Evolutionary conservation across 2,329 filamentous ascomycete species (phyloP).

Genomic region (Venturia carpophila): DNA sequence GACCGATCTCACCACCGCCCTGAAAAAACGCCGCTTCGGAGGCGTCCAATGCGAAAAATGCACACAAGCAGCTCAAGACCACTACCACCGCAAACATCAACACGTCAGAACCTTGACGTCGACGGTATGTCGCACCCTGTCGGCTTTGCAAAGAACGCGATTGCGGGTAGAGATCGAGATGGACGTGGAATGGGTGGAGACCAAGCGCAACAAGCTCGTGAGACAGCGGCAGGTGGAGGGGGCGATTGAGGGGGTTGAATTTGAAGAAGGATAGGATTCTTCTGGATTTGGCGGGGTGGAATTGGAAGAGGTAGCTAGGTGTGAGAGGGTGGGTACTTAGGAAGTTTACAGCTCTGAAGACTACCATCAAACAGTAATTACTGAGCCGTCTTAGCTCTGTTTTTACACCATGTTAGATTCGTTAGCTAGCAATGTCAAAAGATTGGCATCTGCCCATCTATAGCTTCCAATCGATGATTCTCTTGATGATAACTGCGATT

Average conservation of each 20-base stretch:
- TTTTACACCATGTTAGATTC: too few relatives aligned
- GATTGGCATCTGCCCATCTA: too few relatives aligned
- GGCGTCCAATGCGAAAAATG: neutral
- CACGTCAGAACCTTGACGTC: neutral
- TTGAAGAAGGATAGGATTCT: neutral
- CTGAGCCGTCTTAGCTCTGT: too few relatives aligned
- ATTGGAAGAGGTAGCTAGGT: neutral
- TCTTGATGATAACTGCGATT: too few relatives aligned
- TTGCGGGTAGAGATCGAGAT: neutral
- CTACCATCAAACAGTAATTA: neutral
- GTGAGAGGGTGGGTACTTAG: neutral
- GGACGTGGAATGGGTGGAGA: neutral
- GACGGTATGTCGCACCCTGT: neutral
- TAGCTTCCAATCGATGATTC: too few relatives aligned
- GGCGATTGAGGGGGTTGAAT: neutral
- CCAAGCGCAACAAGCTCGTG: neutral
- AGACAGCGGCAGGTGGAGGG: neutral
- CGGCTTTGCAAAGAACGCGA: neutral
- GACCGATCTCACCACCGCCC: neutral
- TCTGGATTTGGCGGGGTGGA: neutral
- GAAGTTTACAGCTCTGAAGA: neutral
- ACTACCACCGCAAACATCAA: neutral
- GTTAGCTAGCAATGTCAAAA: too few relatives aligned
- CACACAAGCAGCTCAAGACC: neutral
- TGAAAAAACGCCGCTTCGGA: neutral